A percentile compares a stretch with the other conserved stretches of the same genome.
Conservation (phyloP, 768 basidiomycete species). For the Macrocybe gigantea region DNA sequence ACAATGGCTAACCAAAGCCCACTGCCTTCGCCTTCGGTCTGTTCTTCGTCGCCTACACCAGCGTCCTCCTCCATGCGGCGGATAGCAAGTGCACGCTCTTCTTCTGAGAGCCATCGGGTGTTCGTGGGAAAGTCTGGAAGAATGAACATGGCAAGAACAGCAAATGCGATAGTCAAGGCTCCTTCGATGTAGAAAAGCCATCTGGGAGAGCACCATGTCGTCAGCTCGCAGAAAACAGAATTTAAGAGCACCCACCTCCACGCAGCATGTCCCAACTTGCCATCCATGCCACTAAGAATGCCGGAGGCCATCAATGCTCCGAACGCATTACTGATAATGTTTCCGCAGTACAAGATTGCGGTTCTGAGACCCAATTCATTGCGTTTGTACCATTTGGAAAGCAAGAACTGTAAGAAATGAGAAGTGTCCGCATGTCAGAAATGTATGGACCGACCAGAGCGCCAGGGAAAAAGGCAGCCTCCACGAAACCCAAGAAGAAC, state of each 20-base stretch:
- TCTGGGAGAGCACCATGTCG: constrained; percentile 19
- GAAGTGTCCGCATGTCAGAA: constrained; percentile 4
- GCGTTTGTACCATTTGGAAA: constrained; percentile 71
- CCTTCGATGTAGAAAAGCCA: constrained; percentile 77
- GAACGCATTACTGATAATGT: constrained; percentile 76
- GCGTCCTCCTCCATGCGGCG: constrained; percentile 59
- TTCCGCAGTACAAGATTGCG: constrained; percentile 66
- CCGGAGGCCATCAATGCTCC: constrained; percentile 74
- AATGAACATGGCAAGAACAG: constrained; percentile 51
- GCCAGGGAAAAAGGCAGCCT: constrained; percentile 68
- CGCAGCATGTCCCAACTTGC: constrained; percentile 56
- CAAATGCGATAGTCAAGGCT: constrained; percentile 42
- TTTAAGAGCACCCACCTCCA: constrained; percentile 49
- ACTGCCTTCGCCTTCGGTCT: constrained; percentile 19
- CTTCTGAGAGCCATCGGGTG: constrained; percentile 47
- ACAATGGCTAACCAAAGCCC: constrained; percentile 56
- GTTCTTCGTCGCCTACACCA: constrained; percentile 18
- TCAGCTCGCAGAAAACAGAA: neutral
- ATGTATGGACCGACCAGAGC: constrained; percentile 32
- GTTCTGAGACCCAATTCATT: constrained; percentile 66
- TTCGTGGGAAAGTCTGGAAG: constrained; percentile 72
- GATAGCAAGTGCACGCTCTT: constrained; percentile 52
- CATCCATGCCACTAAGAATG: constrained; percentile 69
- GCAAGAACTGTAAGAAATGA: constrained; percentile 30
- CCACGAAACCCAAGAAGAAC: constrained; percentile 75